Percentiles rank a stretch among this genome's conserved stretches.
phyloP scores from a whole-genome alignment of 1,284 basidiomycete genomes.

The Trametes pubescens region DNA sequence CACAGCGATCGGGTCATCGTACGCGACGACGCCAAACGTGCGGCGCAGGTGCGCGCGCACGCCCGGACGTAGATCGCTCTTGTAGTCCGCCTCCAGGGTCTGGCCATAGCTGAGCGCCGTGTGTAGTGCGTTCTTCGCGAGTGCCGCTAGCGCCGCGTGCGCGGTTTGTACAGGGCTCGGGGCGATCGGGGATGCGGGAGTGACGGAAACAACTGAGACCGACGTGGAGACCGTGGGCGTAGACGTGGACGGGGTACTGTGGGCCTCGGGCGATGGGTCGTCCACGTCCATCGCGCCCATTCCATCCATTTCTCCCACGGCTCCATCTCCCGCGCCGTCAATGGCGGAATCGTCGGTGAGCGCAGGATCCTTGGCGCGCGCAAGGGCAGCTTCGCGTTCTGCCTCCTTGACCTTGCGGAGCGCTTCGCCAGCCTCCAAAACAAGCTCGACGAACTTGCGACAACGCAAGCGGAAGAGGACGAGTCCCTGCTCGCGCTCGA shows the following conservation, averaged over 20 bases:
- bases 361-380: slow-evolving; percentile 12
- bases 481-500: slow-evolving; percentile 71
- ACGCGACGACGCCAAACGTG: slow-evolving; percentile 82
- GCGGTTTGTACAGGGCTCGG: slow-evolving; percentile 22
- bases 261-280: slow-evolving; percentile 46
- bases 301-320: slow-evolving; percentile 41
- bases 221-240: slow-evolving; percentile 14
- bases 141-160: slow-evolving; percentile 27
- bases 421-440: slow-evolving; percentile 72
- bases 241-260: slow-evolving; percentile 28
- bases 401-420: slow-evolving; percentile 62
- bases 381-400: slow-evolving; percentile 37
- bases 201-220: slow-evolving; percentile 4
- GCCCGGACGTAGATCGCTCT: slow-evolving; percentile 62
- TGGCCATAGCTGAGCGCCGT: slow-evolving; percentile 77
- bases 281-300: slow-evolving; percentile 56
- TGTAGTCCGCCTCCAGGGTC: slow-evolving; percentile 70
- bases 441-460: slow-evolving; percentile 83
- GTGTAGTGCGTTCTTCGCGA: slow-evolving; percentile 61
- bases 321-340: slow-evolving; percentile 32
- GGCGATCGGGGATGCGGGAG: slow-evolving; percentile 16
- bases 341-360: not conserved
- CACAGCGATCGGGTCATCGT: slow-evolving; percentile 72
- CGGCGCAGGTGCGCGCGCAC: slow-evolving; percentile 71
- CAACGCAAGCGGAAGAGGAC: slow-evolving; percentile 81